phyloP scores from a whole-genome alignment of 805 yeast species.

The Ogataea nitratoaversa region DNA sequence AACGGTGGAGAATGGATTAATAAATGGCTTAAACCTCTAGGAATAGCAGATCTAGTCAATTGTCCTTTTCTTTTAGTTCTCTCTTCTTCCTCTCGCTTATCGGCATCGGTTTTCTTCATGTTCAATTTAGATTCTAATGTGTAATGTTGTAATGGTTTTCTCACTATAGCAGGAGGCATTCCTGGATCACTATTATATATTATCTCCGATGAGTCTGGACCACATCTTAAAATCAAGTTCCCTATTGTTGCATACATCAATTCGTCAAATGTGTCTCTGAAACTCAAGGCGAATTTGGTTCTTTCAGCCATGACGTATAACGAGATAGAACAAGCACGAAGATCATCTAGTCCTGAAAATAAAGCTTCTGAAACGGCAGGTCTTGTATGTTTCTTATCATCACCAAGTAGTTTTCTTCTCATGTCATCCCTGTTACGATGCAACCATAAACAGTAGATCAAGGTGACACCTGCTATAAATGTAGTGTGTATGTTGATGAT shows the following conservation, averaged over 20 bases:
- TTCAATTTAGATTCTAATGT: conserved; percentile 29
- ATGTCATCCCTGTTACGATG: conserved; percentile 58
- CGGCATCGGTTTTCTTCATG: conserved; percentile 33
- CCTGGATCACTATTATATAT: conserved; percentile 44
- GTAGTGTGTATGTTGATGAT: conserved; percentile 64
- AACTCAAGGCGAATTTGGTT: conserved; percentile 55
- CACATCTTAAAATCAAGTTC: conserved; percentile 57
- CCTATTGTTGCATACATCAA: conserved; percentile 61
- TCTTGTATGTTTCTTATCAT: conserved; percentile 54
- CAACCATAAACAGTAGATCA: conserved; percentile 63
- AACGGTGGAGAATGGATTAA: conserved; percentile 37
- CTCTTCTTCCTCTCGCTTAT: conserved; percentile 43
- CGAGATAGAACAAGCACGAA: conserved; percentile 61
- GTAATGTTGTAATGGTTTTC: conserved; percentile 39
- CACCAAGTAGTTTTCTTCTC: conserved; percentile 51
- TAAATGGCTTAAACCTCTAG: conserved; percentile 49
- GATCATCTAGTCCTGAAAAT: conserved; percentile 55
- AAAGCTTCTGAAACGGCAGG: conserved; percentile 52
- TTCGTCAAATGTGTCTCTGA: conserved; percentile 66
- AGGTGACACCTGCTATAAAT: conserved; percentile 65
- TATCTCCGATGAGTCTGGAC: conserved; percentile 56
- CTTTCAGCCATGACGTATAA: conserved; percentile 65
- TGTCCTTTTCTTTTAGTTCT: conserved; percentile 45
- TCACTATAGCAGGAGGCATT: conserved; percentile 56
- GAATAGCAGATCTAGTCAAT: conserved; percentile 47